Evolutionary conservation across 495 filamentous ascomycete species (phyloP), one percentile per base, ranked within the genome.

Genomic region (Trichoderma asperelloides): DNA sequence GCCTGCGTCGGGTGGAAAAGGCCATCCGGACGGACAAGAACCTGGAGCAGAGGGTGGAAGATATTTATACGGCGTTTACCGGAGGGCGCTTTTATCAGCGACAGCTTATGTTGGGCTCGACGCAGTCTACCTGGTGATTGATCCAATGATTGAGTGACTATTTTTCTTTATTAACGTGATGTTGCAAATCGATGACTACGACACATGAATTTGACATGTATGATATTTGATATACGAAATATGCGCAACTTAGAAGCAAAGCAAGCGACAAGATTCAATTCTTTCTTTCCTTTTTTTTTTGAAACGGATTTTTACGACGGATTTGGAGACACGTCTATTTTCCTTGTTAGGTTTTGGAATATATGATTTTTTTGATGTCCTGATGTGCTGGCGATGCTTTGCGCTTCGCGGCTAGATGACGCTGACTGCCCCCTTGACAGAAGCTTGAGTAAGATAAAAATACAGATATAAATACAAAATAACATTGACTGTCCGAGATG

Each of bases 11-110:
- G 23, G 55, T 60, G 23, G 55, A 60, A 18, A 60, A 30, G 27
- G 55, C 55, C 11, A 60, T 60, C 12, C 55, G 55, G 1, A 28
- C 55, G 55, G 55, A 60, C 21, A 60, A 60, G 55, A 60, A 30
- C 55, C 27, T 60, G 55, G 55, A 60, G 25, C 55, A 60, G 55
- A 1, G 55, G 27, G 55, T 60, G 27, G 55, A 60, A 1, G 55
- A 60, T 28, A 60, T 60, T 6, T 60, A 60, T 25, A 60, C 55
- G 55, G 55, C 55, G 23, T 60, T 60, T 60, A 60, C 55, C 3
- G 55, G 55, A 27, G 55, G 55, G 9, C 3, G 55, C 12, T 60
- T 60, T 60, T 60, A 60, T 21, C 55, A 60, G 25, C 55, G 55
- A 13, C 55, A 60, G 27, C 55, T 60, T 12, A 60, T 60, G 55